Evolutionary conservation across 768 basidiomycete genomes (phyloP).

Genomic region (Lactarius deliciosus): DNA sequence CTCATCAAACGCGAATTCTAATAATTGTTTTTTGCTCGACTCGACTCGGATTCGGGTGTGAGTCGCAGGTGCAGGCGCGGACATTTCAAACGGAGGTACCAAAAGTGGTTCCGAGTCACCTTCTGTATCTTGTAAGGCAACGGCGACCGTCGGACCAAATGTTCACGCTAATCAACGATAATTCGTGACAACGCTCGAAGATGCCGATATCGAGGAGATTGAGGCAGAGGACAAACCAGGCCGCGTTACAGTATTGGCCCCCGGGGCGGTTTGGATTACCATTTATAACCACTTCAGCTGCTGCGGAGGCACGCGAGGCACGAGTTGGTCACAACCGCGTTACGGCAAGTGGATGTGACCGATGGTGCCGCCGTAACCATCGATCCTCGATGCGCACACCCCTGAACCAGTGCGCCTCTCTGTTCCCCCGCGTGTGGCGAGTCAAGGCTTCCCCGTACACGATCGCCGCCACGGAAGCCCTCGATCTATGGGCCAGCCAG

Average conservation of each 20-base stretch:
- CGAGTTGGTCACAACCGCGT: neutral
- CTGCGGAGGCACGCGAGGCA: no score
- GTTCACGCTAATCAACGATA: neutral
- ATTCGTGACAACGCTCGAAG: neutral
- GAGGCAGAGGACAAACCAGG: neutral
- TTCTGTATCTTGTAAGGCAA: neutral
- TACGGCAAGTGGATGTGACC: neutral
- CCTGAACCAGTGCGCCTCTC: neutral
- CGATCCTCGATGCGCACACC: neutral
- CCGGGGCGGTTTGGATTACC: neutral
- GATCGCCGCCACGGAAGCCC: constrained; percentile 29
- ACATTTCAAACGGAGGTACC: neutral
- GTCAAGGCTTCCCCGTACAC: constrained; percentile 14
- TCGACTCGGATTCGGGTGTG: neutral
- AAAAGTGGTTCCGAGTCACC: neutral
- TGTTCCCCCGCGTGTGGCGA: constrained; percentile 23
- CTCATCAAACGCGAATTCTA: constrained; percentile 3
- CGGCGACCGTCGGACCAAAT: neutral
- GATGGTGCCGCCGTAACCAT: neutral
- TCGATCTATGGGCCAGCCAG: constrained; percentile 55
- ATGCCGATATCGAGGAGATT: neutral
- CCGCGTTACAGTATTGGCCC: no score
- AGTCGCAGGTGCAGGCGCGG: neutral
- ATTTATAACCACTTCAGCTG: neutral
- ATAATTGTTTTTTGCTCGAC: neutral